A percentile compares a stretch with the other conserved stretches of the same genome.
Conservation (phyloP, 1,284 basidiomycete genomes). For the Trichosporon inkin region DNA sequence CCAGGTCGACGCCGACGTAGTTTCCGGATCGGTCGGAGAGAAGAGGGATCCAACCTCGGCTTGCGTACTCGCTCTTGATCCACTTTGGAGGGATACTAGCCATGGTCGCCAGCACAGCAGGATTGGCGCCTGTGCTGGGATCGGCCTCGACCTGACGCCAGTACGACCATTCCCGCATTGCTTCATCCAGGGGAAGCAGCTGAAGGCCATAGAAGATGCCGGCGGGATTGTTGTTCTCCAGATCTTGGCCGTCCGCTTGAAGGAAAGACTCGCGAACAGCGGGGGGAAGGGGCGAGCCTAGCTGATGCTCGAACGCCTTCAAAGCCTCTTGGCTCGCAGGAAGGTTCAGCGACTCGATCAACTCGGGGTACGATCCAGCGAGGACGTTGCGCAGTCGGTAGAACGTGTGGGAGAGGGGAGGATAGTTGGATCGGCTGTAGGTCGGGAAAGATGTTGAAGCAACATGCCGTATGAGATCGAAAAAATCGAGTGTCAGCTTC, state of each 20-base stretch:
- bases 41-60: conserved; percentile 93
- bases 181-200: conserved; percentile 78
- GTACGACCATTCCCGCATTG: conserved; percentile 86
- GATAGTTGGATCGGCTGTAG: conserved; percentile 53
- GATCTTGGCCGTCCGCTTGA: conserved; percentile 77
- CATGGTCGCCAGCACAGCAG: conserved; percentile 69
- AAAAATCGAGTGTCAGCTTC: neutral
- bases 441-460: conserved; percentile 14
- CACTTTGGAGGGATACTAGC: conserved; percentile 84
- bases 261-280: conserved; percentile 79
- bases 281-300: conserved; percentile 72
- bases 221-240: conserved; percentile 58
- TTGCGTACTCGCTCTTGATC: conserved; percentile 85
- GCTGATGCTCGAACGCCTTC: conserved; percentile 69
- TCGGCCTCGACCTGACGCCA: conserved; percentile 88
- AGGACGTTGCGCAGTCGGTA: conserved; percentile 71
- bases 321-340: conserved; percentile 72
- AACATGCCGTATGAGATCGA: neutral
- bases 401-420: conserved; percentile 73
- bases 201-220: conserved; percentile 84
- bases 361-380: conserved; percentile 74
- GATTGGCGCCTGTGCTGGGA: conserved; percentile 65
- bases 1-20: conserved; percentile 93
- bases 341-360: conserved; percentile 84
- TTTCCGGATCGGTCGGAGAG: conserved; percentile 91